Evolutionary conservation across 257 asterid species (phyloP), one percentile per base, ranked within the genome.

Genomic region (Agastache rugosa): DNA sequence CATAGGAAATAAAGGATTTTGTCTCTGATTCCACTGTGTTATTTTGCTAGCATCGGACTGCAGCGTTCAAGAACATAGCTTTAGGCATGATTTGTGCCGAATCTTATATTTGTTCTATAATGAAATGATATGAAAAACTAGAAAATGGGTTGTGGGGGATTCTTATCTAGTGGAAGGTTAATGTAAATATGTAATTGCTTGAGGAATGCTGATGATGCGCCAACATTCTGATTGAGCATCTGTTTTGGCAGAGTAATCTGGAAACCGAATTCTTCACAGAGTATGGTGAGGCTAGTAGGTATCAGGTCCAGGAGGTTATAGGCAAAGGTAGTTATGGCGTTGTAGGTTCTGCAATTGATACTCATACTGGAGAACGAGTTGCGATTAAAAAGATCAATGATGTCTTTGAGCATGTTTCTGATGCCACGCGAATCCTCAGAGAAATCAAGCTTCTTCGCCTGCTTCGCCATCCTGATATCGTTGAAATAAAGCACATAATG

Each of bases 301-400:
- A 94, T 77, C 85, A 92, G 81, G 88, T 94, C 74, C 97, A 92
- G 86, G 97, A 94, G 87, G 97, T 93, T 65, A 73, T 93, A 8
- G 98, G 98, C 25, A 93, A 93, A 85, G 98, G 98, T 82, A 93
- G 98, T 81, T 94, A 92, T 55, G 98, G 98, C 54, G 93, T 94
- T 78, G 98, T 94, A 71, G 97, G 91, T 47, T 87, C 98, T 53
- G 98, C 97, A 4, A 55, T 85, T 60, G 98, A 94, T 75, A 81
- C 96, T 45, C 93, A 94, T 74, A 88, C 97, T 0, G 97, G 97
- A 71, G 98, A 93, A 75, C 87, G 80, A 62, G 96, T 93, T 75
- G 98, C 98, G 10, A 94, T 94, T 75, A 94, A 94, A 83, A 94
- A 94, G 91, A 94, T 92, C 59, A 88, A 92, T 74, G 98, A 94